Evolutionary conservation across 495 filamentous ascomycete species (phyloP), one percentile per base, ranked within the genome.

Genomic region (Aspergillus ostianus): DNA sequence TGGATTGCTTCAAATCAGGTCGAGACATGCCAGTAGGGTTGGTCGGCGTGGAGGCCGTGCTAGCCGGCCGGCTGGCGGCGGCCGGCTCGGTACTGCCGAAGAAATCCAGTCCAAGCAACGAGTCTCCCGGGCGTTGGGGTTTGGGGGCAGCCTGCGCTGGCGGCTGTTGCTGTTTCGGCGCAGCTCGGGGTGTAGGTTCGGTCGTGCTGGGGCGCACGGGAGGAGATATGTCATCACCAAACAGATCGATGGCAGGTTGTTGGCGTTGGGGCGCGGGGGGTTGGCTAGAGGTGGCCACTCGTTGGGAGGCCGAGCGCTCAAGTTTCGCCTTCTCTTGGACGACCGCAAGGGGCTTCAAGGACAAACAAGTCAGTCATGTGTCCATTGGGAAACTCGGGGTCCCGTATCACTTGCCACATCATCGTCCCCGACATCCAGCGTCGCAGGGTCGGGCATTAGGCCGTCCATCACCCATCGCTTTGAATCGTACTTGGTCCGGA

Each of bases 381-480:
- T 20, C 23, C 32, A 30, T 49, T 5, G 15, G n/a, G 30, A 50
- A 20, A 19, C 15, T 62, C 50, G 26, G 19, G 13, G 18, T n/a
- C 12, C 1, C 17, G n/a, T 29, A 56, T 20, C 58, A 75, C 77
- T 64, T 65, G 86, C 82, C 57, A 96, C 82, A 73, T 96, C 92
- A 65, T 98, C 92, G 29, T 85, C 90, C 6, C 89, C 91, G 30
- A 79, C 87, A 68, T 92, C 89, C 55, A 98, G 74, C n/a, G 87
- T 91, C 0, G 89, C 80, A 21, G 95, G 95, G 67, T 97, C 91
- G 9, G 95, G 95, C 75, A 97, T 92, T 12, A 82, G 84, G 3
- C 95, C 94, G 58, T 98, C 95, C 93, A 97, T 97, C 2, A 92
- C 90, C 94, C 94, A 98, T 75, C 95, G 82, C 80, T 96, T 98